These are phyloP conservation scores for Amauroascus niger DNA, from an alignment of 2,329 filamentous ascomycete species.

Conservation along the genomic window DNA sequence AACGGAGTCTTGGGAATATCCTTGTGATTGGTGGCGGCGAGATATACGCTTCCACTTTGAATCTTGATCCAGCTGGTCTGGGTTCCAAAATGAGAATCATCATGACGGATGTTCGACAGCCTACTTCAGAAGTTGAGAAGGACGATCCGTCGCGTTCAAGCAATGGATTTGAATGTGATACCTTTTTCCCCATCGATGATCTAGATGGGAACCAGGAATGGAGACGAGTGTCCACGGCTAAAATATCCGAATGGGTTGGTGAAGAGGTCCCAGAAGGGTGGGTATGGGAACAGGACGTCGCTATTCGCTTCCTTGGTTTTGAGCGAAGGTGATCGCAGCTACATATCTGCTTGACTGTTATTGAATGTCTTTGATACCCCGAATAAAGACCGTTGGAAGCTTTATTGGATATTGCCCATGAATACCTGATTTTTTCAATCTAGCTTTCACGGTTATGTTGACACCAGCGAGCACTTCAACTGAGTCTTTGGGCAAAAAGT, in stretches of 20 bases:
- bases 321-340: slow-evolving; percentile 23
- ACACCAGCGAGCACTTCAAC: too few species aligned
- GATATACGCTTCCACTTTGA: slow-evolving; percentile 66
- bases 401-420: too few species aligned
- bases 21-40: slow-evolving; percentile 88
- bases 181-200: slow-evolving; percentile 38
- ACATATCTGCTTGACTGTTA: background rate
- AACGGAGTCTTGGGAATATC: slow-evolving; percentile 44
- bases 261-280: slow-evolving; percentile 33
- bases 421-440: too few species aligned
- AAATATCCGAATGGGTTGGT: slow-evolving; percentile 36
- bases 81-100: slow-evolving; percentile 27
- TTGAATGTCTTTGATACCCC: too few species aligned
- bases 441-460: too few species aligned
- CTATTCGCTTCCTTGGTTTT: slow-evolving; percentile 41
- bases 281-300: slow-evolving; percentile 43
- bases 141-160: slow-evolving; percentile 12
- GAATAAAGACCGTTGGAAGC: too few species aligned
- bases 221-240: slow-evolving; percentile 26
- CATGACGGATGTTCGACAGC: slow-evolving; percentile 34
- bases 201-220: slow-evolving; percentile 26
- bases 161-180: slow-evolving; percentile 39
- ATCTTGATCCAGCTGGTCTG: slow-evolving; percentile 12
- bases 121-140: slow-evolving; percentile 13
- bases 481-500: too few species aligned